Evolutionary conservation across 2,329 filamentous ascomycete species (phyloP).

Genomic region (Colletotrichum acutatum): DNA sequence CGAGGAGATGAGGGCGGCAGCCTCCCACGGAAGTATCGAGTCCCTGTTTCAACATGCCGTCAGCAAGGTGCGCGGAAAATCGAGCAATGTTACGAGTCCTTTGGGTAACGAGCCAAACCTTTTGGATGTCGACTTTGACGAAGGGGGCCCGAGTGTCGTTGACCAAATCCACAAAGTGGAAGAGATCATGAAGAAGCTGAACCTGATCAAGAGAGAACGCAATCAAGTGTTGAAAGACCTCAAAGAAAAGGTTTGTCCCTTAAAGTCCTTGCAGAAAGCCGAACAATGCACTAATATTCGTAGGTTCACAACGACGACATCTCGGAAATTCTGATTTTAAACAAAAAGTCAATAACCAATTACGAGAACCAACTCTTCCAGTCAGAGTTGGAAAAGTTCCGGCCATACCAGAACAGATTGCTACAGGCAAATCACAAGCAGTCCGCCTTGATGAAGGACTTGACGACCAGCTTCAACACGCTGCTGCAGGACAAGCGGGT

Average conservation of each 20-base stretch:
- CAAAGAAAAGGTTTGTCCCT: conserved; percentile 85
- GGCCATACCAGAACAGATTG: conserved; percentile 89
- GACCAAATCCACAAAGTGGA: conserved; percentile 93
- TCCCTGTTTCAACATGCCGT: conserved; percentile 89
- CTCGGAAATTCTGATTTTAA: conserved; percentile 94
- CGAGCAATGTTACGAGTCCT: conserved; percentile 70
- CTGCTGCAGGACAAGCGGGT: conserved; percentile 95
- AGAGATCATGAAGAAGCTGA: conserved; percentile 89
- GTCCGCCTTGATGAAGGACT: conserved; percentile 91
- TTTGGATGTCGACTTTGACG: conserved; percentile 91
- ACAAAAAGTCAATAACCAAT: conserved; percentile 95
- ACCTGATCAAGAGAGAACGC: conserved; percentile 90
- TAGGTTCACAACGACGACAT: conserved; percentile 97
- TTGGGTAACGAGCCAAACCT: conserved; percentile 77
- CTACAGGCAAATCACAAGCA: conserved; percentile 97
- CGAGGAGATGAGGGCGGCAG: conserved; percentile 93
- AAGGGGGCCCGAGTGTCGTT: conserved; percentile 81
- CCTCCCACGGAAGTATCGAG: conserved; percentile 87
- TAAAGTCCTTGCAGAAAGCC: not conserved
- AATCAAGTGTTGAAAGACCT: conserved; percentile 94
- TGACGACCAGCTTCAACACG: conserved; percentile 87
- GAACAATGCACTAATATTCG: conserved; percentile 37
- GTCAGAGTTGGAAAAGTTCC: conserved; percentile 96
- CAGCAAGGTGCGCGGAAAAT: conserved; percentile 77
- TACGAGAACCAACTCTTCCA: conserved; percentile 95